These are phyloP conservation scores for Hymenoscyphus linearis DNA, from an alignment of 2,329 filamentous ascomycete genomes.

Conservation along the genomic window DNA sequence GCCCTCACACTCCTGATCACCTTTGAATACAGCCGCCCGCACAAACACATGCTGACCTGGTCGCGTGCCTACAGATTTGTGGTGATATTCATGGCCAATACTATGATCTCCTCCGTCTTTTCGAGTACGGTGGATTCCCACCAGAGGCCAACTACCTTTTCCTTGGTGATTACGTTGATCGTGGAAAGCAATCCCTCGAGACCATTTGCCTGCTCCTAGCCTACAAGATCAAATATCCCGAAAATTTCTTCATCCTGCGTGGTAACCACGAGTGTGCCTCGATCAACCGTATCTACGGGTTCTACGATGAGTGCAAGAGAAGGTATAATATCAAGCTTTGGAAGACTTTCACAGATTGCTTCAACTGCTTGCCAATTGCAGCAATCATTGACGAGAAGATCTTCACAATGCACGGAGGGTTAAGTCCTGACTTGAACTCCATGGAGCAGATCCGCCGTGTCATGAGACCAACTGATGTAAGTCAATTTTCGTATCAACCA, in stretches of 20 bases:
- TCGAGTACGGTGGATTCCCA: constrained; percentile 97
- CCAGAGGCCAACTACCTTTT: constrained; percentile 99
- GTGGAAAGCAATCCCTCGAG: constrained; percentile 98
- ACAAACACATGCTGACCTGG: constrained; percentile 9
- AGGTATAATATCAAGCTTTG: constrained; percentile 99
- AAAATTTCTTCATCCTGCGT: constrained; percentile 98
- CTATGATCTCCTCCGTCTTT: constrained; percentile 93
- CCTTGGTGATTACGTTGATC: constrained; percentile 96
- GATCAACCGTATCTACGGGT: constrained; percentile 98
- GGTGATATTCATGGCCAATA: constrained; percentile 99
- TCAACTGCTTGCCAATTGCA: constrained; percentile 97
- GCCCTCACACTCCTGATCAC: neutral
- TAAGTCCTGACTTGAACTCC: constrained; percentile 95
- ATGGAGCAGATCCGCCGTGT: constrained; percentile 99
- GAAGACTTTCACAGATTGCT: constrained; percentile 99
- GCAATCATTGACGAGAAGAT: constrained; percentile 99
- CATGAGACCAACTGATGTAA: constrained; percentile 97
- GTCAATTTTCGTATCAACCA: constrained; percentile 37
- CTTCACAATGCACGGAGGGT: constrained; percentile 98
- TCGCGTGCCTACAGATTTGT: constrained; percentile 65
- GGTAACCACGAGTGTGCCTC: constrained; percentile 99
- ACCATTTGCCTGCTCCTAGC: constrained; percentile 94
- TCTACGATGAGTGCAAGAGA: constrained; percentile 99
- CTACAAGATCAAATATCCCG: constrained; percentile 99
- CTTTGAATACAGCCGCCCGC: neutral